A percentile compares a stretch with the other conserved stretches of the same genome.
Conservation (phyloP, 345 rosid species). For the Adansonia digitata region DNA sequence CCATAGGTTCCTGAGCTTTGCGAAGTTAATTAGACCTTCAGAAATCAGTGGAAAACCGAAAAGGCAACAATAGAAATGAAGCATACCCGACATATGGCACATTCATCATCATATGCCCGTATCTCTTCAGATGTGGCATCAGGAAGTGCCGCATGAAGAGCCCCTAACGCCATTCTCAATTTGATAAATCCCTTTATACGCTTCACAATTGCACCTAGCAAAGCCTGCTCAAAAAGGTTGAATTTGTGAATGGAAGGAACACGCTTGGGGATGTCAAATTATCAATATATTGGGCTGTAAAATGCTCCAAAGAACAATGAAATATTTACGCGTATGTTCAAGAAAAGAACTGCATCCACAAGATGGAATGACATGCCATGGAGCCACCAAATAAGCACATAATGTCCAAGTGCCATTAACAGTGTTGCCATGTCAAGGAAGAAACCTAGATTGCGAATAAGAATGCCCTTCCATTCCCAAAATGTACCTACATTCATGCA, state of each 20-base stretch:
- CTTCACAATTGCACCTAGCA: slow-evolving; percentile 83
- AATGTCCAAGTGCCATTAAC: slow-evolving; percentile 90
- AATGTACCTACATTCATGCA: slow-evolving; percentile 59
- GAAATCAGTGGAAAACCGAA: slow-evolving; percentile 10
- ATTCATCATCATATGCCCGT: slow-evolving; percentile 85
- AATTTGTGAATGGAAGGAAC: slow-evolving; percentile 11
- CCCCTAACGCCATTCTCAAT: slow-evolving; percentile 73
- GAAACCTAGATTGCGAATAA: slow-evolving; percentile 89
- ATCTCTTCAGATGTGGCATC: slow-evolving; percentile 93
- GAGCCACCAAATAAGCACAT: slow-evolving; percentile 90
- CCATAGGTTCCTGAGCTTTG: slow-evolving; percentile 93
- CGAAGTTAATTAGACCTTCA: slow-evolving; percentile 16
- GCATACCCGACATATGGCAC: slow-evolving; percentile 98
- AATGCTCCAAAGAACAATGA: background rate
- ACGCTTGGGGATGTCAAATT: slow-evolving; percentile 8
- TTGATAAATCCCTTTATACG: slow-evolving; percentile 84
- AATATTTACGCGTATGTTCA: slow-evolving; percentile 76
- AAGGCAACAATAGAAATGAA: slow-evolving; percentile 13
- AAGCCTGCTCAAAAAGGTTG: slow-evolving; percentile 54
- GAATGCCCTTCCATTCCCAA: slow-evolving; percentile 90
- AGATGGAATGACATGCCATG: slow-evolving; percentile 95
- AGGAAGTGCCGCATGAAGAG: slow-evolving; percentile 99
- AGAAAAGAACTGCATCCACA: slow-evolving; percentile 80
- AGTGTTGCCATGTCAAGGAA: slow-evolving; percentile 86
- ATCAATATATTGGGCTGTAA: background rate